A percentile compares a stretch with the other conserved stretches of the same genome.
Conservation (phyloP, 106 monocot genomes). For the Dendrobium officinale region DNA sequence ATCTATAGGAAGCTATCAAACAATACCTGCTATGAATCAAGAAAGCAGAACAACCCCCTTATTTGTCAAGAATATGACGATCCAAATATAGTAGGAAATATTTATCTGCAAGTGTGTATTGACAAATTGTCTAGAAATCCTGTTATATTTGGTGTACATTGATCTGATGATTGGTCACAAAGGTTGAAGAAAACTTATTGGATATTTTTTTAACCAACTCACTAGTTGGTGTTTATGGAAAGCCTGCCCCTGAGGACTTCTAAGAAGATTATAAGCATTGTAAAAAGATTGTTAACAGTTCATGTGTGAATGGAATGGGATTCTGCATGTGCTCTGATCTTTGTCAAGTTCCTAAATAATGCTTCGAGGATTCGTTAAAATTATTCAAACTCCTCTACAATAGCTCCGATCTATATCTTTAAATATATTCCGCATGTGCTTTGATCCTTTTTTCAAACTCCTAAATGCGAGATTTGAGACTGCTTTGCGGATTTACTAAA, state of each 20-base stretch:
- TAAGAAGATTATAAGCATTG: conserved; percentile 65
- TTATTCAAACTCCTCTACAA: too few relatives aligned
- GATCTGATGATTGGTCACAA: conserved; percentile 76
- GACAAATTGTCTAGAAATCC: conserved; percentile 49
- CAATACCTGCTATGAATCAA: conserved; percentile 68
- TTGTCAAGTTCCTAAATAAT: too few relatives aligned
- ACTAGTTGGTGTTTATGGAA: conserved; percentile 79
- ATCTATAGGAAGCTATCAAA: conserved; percentile 58
- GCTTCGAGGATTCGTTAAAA: too few relatives aligned
- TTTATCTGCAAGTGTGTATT: conserved; percentile 65
- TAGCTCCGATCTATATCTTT: too few relatives aligned
- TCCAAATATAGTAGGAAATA: conserved; percentile 82
- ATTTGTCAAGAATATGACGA: conserved; percentile 73
- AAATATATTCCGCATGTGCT: too few relatives aligned
- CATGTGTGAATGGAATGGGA: conserved; percentile 64
- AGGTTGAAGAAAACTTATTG: conserved; percentile 60
- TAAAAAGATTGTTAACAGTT: conserved; percentile 60
- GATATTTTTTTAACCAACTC: conserved; percentile 33
- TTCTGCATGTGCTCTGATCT: too few relatives aligned
- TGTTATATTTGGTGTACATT: conserved; percentile 47
- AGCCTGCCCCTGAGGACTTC: conserved; percentile 69
- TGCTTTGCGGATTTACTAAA: too few relatives aligned
- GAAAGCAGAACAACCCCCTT: conserved; percentile 43
- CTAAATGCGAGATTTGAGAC: too few relatives aligned
- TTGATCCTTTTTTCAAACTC: too few relatives aligned